Percentiles rank a stretch among this genome's conserved stretches.
Conservation (phyloP, 495 filamentous ascomycete species). For the Hyaloscypha bicolor region DNA sequence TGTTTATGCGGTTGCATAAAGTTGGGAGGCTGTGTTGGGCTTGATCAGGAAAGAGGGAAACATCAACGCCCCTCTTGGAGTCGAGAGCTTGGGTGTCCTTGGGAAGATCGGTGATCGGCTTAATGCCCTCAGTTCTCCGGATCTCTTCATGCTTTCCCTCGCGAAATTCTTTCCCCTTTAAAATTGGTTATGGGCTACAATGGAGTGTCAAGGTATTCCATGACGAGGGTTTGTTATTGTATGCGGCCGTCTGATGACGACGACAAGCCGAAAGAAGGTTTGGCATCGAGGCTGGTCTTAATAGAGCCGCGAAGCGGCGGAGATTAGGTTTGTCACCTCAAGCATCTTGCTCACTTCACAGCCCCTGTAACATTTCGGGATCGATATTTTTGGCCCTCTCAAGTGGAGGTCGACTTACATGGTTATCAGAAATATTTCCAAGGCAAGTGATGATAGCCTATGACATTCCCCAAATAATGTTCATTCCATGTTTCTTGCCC, state of each 20-base stretch:
- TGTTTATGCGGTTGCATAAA: conserved; percentile 2
- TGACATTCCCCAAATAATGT: no score
- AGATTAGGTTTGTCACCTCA: no score
- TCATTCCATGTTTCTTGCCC: no score
- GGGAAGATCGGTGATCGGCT: conserved; percentile 1
- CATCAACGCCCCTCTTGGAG: background rate
- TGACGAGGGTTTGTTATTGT: background rate
- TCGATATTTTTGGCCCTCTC: no score
- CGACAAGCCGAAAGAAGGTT: background rate
- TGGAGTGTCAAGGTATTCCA: background rate
- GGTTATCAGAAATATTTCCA: no score
- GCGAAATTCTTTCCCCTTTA: background rate
- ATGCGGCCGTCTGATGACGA: background rate
- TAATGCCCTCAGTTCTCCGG: background rate
- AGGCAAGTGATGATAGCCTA: no score
- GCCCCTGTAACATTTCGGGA: no score
- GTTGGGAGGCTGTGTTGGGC: background rate
- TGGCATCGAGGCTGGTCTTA: background rate
- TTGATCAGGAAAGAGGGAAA: background rate
- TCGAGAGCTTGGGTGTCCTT: background rate
- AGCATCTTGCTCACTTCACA: background rate
- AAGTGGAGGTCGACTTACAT: no score
- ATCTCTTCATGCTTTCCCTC: background rate
- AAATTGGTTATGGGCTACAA: background rate
- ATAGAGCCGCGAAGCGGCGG: background rate